Percentiles rank a stretch among this genome's conserved stretches.
phyloP scores from a whole-genome alignment of 176 grass and related monocot genomes.

The Juncus effusus region DNA sequence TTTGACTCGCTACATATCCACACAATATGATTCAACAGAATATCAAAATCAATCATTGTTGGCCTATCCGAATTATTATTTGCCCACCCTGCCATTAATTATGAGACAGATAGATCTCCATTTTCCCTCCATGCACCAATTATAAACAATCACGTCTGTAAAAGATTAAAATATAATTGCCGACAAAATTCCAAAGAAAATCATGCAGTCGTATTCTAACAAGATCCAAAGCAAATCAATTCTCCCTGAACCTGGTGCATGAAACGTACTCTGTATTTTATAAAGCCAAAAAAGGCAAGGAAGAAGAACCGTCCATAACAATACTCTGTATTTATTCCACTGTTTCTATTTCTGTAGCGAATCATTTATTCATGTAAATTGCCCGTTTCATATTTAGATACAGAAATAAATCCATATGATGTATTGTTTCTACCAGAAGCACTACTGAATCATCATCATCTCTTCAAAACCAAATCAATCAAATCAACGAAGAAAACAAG shows the following conservation, averaged over 20 bases:
- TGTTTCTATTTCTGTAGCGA: no score
- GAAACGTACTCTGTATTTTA: not conserved
- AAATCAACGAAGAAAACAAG: not conserved
- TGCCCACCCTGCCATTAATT: not conserved
- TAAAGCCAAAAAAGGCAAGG: not conserved
- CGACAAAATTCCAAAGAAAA: not conserved
- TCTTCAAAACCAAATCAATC: not conserved
- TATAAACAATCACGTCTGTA: not conserved
- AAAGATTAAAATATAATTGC: not conserved
- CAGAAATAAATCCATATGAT: not conserved
- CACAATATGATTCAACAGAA: no score
- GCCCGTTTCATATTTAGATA: not conserved
- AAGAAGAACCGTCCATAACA: no score
- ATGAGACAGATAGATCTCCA: not conserved
- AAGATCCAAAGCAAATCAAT: not conserved
- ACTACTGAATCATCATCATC: not conserved
- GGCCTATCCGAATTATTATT: no score
- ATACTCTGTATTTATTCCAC: no score
- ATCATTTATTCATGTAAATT: not conserved
- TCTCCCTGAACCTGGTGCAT: not conserved
- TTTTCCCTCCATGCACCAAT: not conserved
- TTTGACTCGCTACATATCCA: no score
- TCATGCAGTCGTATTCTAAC: not conserved
- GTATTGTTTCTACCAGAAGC: not conserved
- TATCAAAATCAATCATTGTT: no score